Conservation (phyloP, 495 filamentous ascomycete species). For the Chaetomium fimeti region DNA sequence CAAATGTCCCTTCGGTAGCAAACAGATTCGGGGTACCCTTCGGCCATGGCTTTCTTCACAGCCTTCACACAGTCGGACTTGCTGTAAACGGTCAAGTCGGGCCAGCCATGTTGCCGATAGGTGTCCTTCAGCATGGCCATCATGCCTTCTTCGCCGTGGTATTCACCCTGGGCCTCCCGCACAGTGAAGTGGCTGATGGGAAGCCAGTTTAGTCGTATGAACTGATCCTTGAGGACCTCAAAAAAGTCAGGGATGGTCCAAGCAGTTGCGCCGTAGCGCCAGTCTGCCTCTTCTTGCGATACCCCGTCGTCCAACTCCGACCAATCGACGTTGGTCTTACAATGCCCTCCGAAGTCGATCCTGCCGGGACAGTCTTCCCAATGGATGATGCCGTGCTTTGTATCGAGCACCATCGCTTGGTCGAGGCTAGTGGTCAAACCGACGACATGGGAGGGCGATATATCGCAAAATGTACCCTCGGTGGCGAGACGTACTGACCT, state of each 20-base stretch:
- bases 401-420: constrained; percentile 14
- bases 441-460: constrained; percentile 21
- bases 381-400: constrained; percentile 9
- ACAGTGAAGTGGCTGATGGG: constrained; percentile 7
- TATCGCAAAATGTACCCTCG: constrained; percentile 11
- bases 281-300: constrained; percentile 8
- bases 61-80: constrained; percentile 3
- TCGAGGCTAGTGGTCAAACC: constrained; percentile 6
- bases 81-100: constrained; percentile 11
- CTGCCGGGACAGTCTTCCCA: neutral
- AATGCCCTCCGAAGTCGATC: neutral
- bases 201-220: constrained; percentile 26
- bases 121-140: constrained; percentile 27
- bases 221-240: constrained; percentile 11
- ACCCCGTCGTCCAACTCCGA: constrained; percentile 7
- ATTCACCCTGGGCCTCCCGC: neutral
- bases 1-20: neutral
- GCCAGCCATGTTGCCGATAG: constrained; percentile 30
- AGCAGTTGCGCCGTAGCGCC: neutral
- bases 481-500: constrained; percentile 3
- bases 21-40: neutral
- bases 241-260: constrained; percentile 10
- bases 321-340: neutral
- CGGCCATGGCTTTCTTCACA: neutral
- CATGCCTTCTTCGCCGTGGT: constrained; percentile 17